Evolutionary conservation across 306 rosid genomes (phyloP).

Genomic region (Vachellia pachyceras): DNA sequence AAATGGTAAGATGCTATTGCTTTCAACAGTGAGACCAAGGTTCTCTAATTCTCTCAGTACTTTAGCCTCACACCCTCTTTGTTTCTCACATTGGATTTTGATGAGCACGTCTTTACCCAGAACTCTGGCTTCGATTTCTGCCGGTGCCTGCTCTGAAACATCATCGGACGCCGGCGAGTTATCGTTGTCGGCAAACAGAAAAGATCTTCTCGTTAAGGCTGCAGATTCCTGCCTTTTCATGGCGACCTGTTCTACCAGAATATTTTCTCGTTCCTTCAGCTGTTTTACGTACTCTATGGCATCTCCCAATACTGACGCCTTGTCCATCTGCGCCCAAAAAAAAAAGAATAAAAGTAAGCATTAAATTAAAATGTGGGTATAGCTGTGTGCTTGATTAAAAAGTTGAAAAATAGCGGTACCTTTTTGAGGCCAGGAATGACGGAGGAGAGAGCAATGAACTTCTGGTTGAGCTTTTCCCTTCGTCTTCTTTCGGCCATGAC

Average conservation of each 20-base stretch:
- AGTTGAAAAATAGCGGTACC: no score
- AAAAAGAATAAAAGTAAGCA: no score
- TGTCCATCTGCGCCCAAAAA: slow-evolving; percentile 66
- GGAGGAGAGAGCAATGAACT: slow-evolving; percentile 83
- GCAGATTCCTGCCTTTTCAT: slow-evolving; percentile 66
- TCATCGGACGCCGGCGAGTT: slow-evolving; percentile 50
- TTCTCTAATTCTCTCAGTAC: slow-evolving; percentile 60
- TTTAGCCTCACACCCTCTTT: slow-evolving; percentile 42
- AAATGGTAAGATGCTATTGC: slow-evolving; percentile 68
- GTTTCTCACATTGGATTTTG: slow-evolving; percentile 64
- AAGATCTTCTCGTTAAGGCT: slow-evolving; percentile 56
- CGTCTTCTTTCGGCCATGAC: slow-evolving; percentile 82
- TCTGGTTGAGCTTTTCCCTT: slow-evolving; percentile 87
- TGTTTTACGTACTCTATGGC: slow-evolving; percentile 67
- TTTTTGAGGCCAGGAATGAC: slow-evolving; percentile 85
- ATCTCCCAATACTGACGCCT: slow-evolving; percentile 86
- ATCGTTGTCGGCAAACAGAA: slow-evolving; percentile 24
- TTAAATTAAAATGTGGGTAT: not conserved
- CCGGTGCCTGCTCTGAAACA: slow-evolving; percentile 48
- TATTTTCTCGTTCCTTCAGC: slow-evolving; percentile 59
- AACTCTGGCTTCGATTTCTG: slow-evolving; percentile 75
- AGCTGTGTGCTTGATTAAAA: no score
- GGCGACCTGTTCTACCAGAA: slow-evolving; percentile 60
- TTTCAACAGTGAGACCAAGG: slow-evolving; percentile 54
- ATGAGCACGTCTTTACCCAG: slow-evolving; percentile 65